Evolutionary conservation across 2,329 filamentous ascomycete species (phyloP), one percentile per base, ranked within the genome.

Genomic region (Phaeoacremonium minimum): DNA sequence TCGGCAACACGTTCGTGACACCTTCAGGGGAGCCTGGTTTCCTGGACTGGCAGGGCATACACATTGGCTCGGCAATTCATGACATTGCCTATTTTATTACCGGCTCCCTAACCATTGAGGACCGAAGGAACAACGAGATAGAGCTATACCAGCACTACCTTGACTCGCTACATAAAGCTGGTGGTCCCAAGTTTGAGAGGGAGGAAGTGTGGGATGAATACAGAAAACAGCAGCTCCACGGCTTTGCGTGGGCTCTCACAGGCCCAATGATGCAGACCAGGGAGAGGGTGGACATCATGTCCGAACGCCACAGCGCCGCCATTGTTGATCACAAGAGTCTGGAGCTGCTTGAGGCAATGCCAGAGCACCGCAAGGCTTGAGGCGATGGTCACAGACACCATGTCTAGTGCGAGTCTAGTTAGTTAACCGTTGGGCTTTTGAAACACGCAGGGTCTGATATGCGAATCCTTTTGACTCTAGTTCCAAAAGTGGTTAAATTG

Each of bases 1-100:
- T 64, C 11, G 63, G 63, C 18, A 69, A 69, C 43, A 54, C 60
- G n/a, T 68, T 63, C 46, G 58, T 68, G 31, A 57, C 58, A 1
- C 42, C 51, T 4, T 50, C 57, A 3, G 55, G 54, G 1, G 32
- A 47, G 15, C 60, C 55, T 3, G 53, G 62, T 2, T 69, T 68
- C 44, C 40, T 69, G 1, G 64, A 69, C 50, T 68, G 62, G 63
- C 60, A 58, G 16, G 56, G 55, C 1, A 57, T 59, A 20, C 60
- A 66, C 44, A 60, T 65, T 20, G 63, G 56, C 1, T 66, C 61
- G 4, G 60, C 55, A 36, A 63, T 68, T 40, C 65, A 69, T 37
- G 66, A 68, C 35, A 45, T 68, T 4, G 56, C 57, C 7, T 69
- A 69, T 45, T 55, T 57, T 40, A 52, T 69, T 46, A 60, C 59